phyloP scores from a whole-genome alignment of 2,329 filamentous ascomycete species.

The Fusarium praegraminearum region DNA sequence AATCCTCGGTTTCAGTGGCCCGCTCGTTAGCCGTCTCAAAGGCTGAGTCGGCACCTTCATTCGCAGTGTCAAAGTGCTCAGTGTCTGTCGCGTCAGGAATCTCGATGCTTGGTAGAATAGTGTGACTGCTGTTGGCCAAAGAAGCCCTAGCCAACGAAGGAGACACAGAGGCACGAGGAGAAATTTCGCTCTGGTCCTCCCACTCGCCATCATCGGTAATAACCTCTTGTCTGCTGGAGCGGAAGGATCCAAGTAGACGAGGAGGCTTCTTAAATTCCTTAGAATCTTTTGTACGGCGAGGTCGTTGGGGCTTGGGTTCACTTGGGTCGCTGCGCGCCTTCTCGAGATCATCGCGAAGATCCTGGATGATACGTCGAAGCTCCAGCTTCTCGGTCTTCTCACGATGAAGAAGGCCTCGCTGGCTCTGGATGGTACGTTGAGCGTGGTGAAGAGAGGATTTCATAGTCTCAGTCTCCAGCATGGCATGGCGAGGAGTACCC shows the following conservation, averaged over 20 bases:
- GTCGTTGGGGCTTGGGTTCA: conserved; percentile 64
- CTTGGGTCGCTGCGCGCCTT: conserved; percentile 69
- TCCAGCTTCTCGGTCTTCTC: conserved; percentile 99
- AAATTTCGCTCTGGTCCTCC: conserved; percentile 77
- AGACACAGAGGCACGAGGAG: conserved; percentile 45
- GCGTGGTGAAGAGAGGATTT: conserved; percentile 95
- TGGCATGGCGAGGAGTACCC: conserved; percentile 87
- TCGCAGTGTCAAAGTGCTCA: conserved; percentile 84
- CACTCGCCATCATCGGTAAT: conserved; percentile 85
- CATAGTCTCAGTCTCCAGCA: conserved; percentile 94
- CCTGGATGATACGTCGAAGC: conserved; percentile 92
- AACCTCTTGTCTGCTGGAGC: conserved; percentile 82
- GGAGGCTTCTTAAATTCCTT: conserved; percentile 83
- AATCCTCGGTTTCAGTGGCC: conserved; percentile 90
- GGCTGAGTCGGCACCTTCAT: conserved; percentile 76
- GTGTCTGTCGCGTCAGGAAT: conserved; percentile 57
- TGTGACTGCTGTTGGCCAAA: conserved; percentile 36
- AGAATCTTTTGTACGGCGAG: conserved; percentile 72
- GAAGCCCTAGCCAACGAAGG: conserved; percentile 35
- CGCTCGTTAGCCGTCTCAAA: conserved; percentile 81
- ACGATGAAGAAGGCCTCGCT: conserved; percentile 93
- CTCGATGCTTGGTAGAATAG: conserved; percentile 31
- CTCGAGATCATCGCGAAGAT: conserved; percentile 91
- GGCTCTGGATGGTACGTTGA: conserved; percentile 94
- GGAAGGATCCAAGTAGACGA: conserved; percentile 79